Conservation (phyloP, 352 stramenopile genomes). For the Globisporangium paroecandrum region DNA sequence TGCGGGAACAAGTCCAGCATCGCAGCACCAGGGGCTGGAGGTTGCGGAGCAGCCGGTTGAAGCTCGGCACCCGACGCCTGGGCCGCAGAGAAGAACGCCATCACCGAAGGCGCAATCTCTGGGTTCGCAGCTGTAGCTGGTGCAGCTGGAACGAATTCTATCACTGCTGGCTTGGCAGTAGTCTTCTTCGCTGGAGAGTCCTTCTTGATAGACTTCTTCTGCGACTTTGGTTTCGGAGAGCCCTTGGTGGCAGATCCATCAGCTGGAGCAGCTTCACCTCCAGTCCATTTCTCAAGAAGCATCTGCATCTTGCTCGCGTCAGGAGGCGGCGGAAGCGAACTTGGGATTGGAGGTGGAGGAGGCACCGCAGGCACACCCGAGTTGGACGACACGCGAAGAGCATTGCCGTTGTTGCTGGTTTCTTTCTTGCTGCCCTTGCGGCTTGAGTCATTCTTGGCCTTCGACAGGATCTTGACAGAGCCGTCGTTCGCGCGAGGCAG, state of each 20-base stretch:
- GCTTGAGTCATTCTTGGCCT: not conserved
- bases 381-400: slow-evolving; percentile 11
- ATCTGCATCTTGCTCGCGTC: slow-evolving; percentile 41
- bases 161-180: not conserved
- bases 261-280: slow-evolving; percentile 23
- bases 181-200: not conserved
- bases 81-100: slow-evolving; percentile 22
- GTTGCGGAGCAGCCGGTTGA: slow-evolving; percentile 13
- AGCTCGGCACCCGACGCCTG: slow-evolving; percentile 8
- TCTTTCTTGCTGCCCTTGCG: not conserved
- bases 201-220: slow-evolving; percentile 4
- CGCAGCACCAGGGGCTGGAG: slow-evolving; percentile 16
- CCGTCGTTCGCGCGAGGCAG: slow-evolving; percentile 13
- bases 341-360: slow-evolving; percentile 14
- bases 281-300: slow-evolving; percentile 62
- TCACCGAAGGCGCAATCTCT: slow-evolving; percentile 16
- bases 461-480: slow-evolving; percentile 11
- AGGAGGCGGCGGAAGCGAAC: slow-evolving; percentile 5
- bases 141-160: not conserved
- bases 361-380: not conserved
- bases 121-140: not conserved
- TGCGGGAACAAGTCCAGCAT: slow-evolving; percentile 50
- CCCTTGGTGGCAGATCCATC: not conserved
- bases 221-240: slow-evolving; percentile 2
- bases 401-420: not conserved